Conservation (phyloP, 2,329 filamentous ascomycete genomes). For the Metarhizium humberi region DNA sequence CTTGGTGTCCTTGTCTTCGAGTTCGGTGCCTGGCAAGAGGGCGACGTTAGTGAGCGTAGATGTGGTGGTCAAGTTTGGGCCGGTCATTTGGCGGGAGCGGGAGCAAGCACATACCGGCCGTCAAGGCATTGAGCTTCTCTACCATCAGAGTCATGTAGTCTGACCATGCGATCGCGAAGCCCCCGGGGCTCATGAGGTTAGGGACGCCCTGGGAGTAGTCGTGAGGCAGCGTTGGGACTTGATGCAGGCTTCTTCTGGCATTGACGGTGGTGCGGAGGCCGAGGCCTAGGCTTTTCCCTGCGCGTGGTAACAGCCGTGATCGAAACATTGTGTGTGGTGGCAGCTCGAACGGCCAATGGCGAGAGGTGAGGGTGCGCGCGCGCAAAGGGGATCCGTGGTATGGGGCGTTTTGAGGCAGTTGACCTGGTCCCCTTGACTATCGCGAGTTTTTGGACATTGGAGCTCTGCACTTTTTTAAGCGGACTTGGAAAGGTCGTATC, state of each 20-base stretch:
- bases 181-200: constrained; percentile 60
- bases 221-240: constrained; percentile 36
- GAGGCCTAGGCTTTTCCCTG: constrained; percentile 26
- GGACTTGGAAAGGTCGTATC: not conserved
- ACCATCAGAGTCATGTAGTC: constrained; percentile 70
- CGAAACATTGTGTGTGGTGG: constrained; percentile 33
- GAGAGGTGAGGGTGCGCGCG: not conserved
- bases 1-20: constrained; percentile 52
- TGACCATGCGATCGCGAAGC: constrained; percentile 70
- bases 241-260: constrained; percentile 34
- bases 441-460: not conserved
- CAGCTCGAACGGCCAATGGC: not conserved
- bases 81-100: not conserved
- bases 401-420: not conserved
- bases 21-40: constrained; percentile 46
- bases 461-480: not conserved
- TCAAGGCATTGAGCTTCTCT: constrained; percentile 66
- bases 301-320: constrained; percentile 42
- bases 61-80: constrained; percentile 7
- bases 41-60: not conserved
- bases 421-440: not conserved
- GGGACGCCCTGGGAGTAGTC: constrained; percentile 47
- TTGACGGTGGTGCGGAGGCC: constrained; percentile 24
- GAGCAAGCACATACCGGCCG: constrained; percentile 48
- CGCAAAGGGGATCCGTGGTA: not conserved